phyloP scores from a whole-genome alignment of 1,284 basidiomycete genomes.

The Trichosporon sp. region DNA sequence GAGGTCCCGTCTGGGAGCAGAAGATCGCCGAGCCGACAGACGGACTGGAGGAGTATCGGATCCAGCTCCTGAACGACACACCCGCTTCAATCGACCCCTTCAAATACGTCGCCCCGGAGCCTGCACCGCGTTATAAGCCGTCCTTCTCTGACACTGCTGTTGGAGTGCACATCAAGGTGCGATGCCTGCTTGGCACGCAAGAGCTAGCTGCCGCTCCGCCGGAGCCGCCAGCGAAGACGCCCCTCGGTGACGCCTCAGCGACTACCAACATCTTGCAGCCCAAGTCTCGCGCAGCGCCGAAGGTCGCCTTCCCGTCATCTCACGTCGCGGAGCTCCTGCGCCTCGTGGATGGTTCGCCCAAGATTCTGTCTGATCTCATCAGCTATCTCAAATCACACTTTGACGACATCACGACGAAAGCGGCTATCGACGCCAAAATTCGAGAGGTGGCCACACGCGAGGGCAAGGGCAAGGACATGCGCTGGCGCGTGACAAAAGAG shows the following conservation, averaged over 20 bases:
- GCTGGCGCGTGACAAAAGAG: conserved; percentile 40
- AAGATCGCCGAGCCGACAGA: conserved; percentile 32
- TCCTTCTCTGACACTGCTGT: conserved; percentile 30
- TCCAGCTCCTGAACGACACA: conserved; percentile 46
- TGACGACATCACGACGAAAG: conserved; percentile 39
- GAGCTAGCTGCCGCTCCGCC: conserved; percentile 1
- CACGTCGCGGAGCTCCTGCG: conserved; percentile 37
- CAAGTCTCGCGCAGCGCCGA: conserved; percentile 20
- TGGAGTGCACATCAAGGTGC: conserved; percentile 26
- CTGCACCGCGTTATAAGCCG: conserved; percentile 27
- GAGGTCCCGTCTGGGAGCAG: conserved; percentile 44
- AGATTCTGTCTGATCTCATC: conserved; percentile 34
- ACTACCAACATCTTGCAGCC: neutral
- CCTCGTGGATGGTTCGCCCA: conserved; percentile 37
- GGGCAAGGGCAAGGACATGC: conserved; percentile 34
- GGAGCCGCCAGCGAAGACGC: conserved; percentile 7
- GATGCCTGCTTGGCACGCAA: conserved; percentile 28
- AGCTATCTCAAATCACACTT: conserved; percentile 35
- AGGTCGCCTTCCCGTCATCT: conserved; percentile 34
- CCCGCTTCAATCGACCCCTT: conserved; percentile 44
- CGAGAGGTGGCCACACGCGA: conserved; percentile 40
- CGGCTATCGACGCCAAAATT: conserved; percentile 44
- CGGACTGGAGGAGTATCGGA: conserved; percentile 37
- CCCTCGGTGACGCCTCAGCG: conserved; percentile 17
- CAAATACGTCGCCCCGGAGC: conserved; percentile 31